A percentile compares a stretch with the other conserved stretches of the same genome.
phyloP scores from a whole-genome alignment of 208 protist species.

The Kentomonas sorsogonicus region DNA sequence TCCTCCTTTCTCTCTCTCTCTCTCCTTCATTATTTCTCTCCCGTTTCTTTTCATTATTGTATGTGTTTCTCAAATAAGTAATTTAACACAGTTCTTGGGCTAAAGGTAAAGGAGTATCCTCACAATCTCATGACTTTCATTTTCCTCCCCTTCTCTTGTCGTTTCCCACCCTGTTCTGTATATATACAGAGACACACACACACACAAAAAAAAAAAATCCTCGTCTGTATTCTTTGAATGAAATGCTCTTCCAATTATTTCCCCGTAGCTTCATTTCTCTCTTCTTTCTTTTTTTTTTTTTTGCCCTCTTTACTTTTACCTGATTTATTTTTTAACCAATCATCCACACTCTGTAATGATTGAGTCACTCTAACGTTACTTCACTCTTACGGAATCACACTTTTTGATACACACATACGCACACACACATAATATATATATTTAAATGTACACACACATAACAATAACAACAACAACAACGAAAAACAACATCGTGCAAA shows the following conservation, averaged over 20 bases:
- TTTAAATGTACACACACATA: too few relatives aligned
- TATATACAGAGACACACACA: background rate
- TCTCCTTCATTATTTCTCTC: slow-evolving; percentile 5
- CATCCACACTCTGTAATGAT: too few relatives aligned
- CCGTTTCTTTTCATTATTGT: background rate
- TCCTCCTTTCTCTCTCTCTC: background rate
- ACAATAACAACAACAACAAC: background rate
- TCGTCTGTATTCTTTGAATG: slow-evolving; percentile 8
- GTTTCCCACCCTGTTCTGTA: background rate
- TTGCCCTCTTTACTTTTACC: slow-evolving; percentile 15
- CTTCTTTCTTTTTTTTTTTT: slow-evolving; percentile 11
- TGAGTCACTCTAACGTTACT: too few relatives aligned
- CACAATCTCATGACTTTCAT: too few relatives aligned
- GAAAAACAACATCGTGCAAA: too few relatives aligned
- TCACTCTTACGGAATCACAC: too few relatives aligned
- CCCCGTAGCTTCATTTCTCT: slow-evolving; percentile 3
- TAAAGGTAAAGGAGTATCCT: too few relatives aligned
- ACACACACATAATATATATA: too few relatives aligned
- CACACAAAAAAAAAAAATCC: background rate
- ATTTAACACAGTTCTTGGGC: too few relatives aligned
- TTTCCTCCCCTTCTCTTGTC: background rate
- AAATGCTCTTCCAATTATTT: slow-evolving; percentile 9
- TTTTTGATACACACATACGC: too few relatives aligned
- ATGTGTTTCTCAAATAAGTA: background rate
- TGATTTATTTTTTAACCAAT: too few relatives aligned